Evolutionary conservation across 768 basidiomycete genomes (phyloP).

Genomic region (Mycena indigotica): DNA sequence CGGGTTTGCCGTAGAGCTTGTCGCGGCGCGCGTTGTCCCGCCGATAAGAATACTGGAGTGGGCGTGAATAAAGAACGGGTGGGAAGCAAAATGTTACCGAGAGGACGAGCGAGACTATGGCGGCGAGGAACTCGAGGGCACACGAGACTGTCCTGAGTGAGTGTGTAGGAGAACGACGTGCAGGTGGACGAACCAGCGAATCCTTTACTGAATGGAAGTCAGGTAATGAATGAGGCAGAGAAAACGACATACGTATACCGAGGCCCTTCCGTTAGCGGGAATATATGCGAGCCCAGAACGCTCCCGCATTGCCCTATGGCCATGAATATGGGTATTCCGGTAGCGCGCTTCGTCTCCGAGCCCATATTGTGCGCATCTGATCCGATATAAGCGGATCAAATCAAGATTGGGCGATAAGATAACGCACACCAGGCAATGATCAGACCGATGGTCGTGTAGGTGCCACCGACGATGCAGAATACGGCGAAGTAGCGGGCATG

Average conservation of each 20-base stretch:
- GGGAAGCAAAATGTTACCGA: conserved; percentile 41
- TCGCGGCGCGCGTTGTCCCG: conserved; percentile 62
- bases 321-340: conserved; percentile 79
- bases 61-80: background rate
- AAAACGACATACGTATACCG: conserved; percentile 57
- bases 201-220: conserved; percentile 47
- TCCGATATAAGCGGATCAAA: conserved; percentile 4
- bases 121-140: conserved; percentile 59
- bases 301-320: conserved; percentile 80
- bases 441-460: conserved; percentile 74
- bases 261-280: conserved; percentile 64
- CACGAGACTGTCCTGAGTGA: conserved; percentile 49
- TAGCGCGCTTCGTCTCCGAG: conserved; percentile 76
- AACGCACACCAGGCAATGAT: conserved; percentile 77
- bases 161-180: too few species aligned
- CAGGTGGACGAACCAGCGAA: conserved; percentile 58
- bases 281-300: conserved; percentile 74
- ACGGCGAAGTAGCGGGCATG: conserved; percentile 77
- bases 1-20: conserved; percentile 51
- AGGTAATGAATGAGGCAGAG: background rate
- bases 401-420: background rate
- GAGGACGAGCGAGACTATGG: conserved; percentile 52
- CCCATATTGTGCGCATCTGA: conserved; percentile 76
- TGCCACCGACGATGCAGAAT: conserved; percentile 76
- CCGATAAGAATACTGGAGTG: conserved; percentile 59